Evolutionary conservation across 1,284 basidiomycete species (phyloP).

Genomic region (Trametes polyzona): DNA sequence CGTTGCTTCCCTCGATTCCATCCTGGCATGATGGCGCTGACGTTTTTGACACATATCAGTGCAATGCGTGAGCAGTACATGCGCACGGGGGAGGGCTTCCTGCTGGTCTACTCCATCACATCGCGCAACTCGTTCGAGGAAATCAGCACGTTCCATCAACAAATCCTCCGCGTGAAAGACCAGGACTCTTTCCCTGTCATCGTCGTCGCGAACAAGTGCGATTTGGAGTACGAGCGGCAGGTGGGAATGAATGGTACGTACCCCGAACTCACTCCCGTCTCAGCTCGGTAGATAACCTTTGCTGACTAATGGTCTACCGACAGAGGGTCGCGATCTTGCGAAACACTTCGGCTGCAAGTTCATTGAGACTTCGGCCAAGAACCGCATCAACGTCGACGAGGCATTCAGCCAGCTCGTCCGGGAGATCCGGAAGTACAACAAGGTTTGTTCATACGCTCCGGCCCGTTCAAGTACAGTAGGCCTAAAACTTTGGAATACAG

Average conservation of each 20-base stretch:
- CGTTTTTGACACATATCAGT: no score
- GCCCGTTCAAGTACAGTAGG: not conserved
- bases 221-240: conserved; percentile 97
- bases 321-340: conserved; percentile 97
- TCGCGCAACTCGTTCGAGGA: conserved; percentile 98
- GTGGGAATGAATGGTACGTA: conserved; percentile 91
- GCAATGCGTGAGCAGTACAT: conserved; percentile 99
- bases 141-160: conserved; percentile 97
- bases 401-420: conserved; percentile 97
- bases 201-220: conserved; percentile 98
- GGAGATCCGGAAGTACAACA: conserved; percentile 97
- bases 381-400: conserved; percentile 98
- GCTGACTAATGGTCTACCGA: conserved; percentile 4
- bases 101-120: conserved; percentile 98
- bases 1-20: conserved; percentile 37
- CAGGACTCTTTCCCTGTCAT: conserved; percentile 98
- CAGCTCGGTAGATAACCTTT: not conserved
- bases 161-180: conserved; percentile 96
- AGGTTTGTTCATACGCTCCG: conserved; percentile 47
- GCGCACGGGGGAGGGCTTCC: conserved; percentile 97
- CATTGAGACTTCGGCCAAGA: conserved; percentile 99
- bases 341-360: conserved; percentile 97
- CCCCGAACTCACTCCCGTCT: not conserved
- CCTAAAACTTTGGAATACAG: conserved; percentile 35
- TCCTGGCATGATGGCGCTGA: no score